Evolutionary conservation across 148 eudicot genomes (phyloP).

Genomic region (Pouteria glomerata): DNA sequence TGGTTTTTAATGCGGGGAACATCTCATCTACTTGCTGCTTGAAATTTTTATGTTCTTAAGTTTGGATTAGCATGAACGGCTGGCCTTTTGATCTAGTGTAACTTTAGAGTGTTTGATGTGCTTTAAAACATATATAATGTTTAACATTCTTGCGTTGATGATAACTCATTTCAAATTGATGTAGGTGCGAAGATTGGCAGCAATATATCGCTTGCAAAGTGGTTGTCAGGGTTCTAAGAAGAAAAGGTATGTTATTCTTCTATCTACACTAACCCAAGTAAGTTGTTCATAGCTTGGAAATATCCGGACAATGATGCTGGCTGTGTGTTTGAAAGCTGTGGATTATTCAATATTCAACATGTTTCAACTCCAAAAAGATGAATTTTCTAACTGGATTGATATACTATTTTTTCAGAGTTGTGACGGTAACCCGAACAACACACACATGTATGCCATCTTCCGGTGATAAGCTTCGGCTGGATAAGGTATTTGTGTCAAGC

Average conservation of each 20-base stretch:
- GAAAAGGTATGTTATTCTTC: conserved; percentile 46
- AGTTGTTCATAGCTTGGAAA: background rate
- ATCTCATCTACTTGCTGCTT: background rate
- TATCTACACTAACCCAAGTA: background rate
- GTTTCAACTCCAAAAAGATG: background rate
- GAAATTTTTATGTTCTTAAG: background rate
- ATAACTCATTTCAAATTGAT: background rate
- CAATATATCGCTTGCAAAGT: conserved; percentile 73
- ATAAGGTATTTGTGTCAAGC: conserved; percentile 49
- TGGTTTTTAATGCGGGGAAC: background rate
- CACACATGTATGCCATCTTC: conserved; percentile 87
- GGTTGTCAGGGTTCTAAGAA: conserved; percentile 74
- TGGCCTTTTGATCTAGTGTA: too few species aligned
- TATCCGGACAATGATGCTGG: background rate
- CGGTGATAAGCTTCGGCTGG: conserved; percentile 65
- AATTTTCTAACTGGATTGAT: background rate
- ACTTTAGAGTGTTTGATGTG: background rate
- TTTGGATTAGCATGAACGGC: background rate
- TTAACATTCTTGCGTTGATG: background rate
- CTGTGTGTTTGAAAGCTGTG: too few species aligned
- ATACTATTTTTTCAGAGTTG: conserved; percentile 55
- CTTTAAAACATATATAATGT: background rate
- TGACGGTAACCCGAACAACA: conserved; percentile 67
- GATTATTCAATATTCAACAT: background rate
- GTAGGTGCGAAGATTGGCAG: conserved; percentile 82